Evolutionary conservation across 768 basidiomycete species (phyloP).

Genomic region (Sutorius australiensis): DNA sequence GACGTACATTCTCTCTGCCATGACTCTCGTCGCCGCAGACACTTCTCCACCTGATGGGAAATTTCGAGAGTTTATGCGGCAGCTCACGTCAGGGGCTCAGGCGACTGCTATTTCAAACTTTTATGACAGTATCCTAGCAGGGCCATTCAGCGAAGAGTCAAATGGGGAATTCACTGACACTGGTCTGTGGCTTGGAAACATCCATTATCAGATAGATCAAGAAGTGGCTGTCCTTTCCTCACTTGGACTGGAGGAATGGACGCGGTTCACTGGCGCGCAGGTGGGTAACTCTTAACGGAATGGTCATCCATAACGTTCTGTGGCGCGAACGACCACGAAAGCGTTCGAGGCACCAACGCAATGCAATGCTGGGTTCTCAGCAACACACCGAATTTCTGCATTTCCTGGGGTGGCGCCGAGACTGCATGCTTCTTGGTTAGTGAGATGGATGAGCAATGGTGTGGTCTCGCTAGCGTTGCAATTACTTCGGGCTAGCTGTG

Average conservation of each 20-base stretch:
- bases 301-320: conserved; percentile 5
- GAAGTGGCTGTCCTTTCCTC: conserved; percentile 32
- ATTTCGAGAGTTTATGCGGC: conserved; percentile 7
- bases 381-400: conserved; percentile 12
- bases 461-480: conserved; percentile 20
- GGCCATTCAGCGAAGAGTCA: conserved; percentile 43
- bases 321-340: conserved; percentile 16
- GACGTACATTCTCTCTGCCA: conserved; percentile 13
- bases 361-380: conserved; percentile 9
- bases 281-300: conserved; percentile 4
- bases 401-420: conserved; percentile 13
- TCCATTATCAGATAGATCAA: conserved; percentile 30
- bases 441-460: conserved; percentile 19
- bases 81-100: conserved; percentile 39
- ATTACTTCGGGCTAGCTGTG: conserved; percentile 5
- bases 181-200: conserved; percentile 49
- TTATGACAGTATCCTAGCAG: conserved; percentile 52
- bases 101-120: conserved; percentile 35
- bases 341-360: conserved; percentile 9
- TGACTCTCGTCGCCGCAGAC: conserved; percentile 10
- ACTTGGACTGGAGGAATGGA: conserved; percentile 31
- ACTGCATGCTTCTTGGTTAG: conserved; percentile 41
- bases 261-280: conserved; percentile 12
- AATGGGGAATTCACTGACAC: conserved; percentile 55
- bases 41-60: conserved; percentile 3